phyloP scores from a whole-genome alignment of 2,329 filamentous ascomycete genomes.

The Phialocephala subalpina region DNA sequence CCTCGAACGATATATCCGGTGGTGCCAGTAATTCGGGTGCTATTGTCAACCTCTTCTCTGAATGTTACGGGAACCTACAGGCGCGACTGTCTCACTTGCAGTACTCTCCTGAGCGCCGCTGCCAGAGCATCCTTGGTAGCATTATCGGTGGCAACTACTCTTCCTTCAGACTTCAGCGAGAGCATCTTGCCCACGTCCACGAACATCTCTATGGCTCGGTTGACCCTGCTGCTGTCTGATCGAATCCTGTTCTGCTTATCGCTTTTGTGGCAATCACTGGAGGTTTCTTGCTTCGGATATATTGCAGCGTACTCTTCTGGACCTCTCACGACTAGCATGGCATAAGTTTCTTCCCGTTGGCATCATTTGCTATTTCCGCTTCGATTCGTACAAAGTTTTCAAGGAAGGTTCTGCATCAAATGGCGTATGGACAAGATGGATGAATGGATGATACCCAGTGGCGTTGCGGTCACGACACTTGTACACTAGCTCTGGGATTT shows the following conservation, averaged over 20 bases:
- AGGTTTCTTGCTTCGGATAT: slow-evolving; percentile 1
- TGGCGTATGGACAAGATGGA: slow-evolving; percentile 36
- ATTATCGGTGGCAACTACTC: slow-evolving; percentile 83
- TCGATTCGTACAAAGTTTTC: slow-evolving; percentile 26
- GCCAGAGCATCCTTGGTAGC: slow-evolving; percentile 66
- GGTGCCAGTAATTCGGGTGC: slow-evolving; percentile 76
- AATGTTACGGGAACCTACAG: slow-evolving; percentile 66
- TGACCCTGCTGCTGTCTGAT: slow-evolving; percentile 15
- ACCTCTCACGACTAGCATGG: slow-evolving; percentile 3
- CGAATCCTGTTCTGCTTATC: not conserved
- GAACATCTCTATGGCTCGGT: slow-evolving; percentile 38
- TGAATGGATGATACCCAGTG: slow-evolving; percentile 40
- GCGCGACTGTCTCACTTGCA: slow-evolving; percentile 63
- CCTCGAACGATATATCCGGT: slow-evolving; percentile 87
- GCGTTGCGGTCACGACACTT: slow-evolving; percentile 35
- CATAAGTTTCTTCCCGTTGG: slow-evolving; percentile 1
- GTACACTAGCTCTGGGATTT: slow-evolving; percentile 37
- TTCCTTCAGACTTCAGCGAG: slow-evolving; percentile 74
- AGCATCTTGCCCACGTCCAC: slow-evolving; percentile 49
- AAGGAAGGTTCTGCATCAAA: slow-evolving; percentile 25
- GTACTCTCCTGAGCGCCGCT: slow-evolving; percentile 39
- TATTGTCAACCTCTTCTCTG: slow-evolving; percentile 74
- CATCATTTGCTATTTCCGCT: slow-evolving; percentile 1
- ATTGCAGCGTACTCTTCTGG: slow-evolving; percentile 7
- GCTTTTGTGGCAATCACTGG: not conserved